Conservation (phyloP, 129 eudicot genomes). For the Pulicaria dysenterica region DNA sequence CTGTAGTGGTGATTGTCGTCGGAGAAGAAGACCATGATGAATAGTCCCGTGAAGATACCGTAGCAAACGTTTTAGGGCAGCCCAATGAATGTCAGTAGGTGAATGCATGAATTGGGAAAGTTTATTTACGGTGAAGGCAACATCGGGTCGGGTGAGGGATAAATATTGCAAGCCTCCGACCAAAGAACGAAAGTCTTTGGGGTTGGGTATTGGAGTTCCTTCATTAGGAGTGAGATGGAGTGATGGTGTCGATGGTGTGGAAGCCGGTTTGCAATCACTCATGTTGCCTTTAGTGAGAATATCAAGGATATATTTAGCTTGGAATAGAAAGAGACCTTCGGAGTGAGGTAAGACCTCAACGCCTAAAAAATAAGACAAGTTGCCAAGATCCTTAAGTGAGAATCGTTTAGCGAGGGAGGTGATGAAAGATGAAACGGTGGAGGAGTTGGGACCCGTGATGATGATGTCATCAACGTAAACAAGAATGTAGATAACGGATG, state of each 20-base stretch:
- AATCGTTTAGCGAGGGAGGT: neutral
- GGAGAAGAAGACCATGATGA: no score
- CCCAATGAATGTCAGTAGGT: neutral
- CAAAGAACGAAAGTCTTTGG: neutral
- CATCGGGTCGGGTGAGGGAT: neutral
- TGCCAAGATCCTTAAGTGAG: neutral
- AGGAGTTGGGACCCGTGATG: neutral
- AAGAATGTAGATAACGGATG: no score
- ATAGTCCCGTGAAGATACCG: neutral
- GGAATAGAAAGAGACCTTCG: neutral
- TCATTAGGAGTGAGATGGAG: neutral
- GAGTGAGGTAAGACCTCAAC: neutral
- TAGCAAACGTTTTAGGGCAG: neutral
- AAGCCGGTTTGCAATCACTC: neutral
- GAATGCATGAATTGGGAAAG: neutral
- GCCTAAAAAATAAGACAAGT: neutral
- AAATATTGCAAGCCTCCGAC: neutral
- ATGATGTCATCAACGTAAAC: neutral
- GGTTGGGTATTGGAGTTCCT: no score
- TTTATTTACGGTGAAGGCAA: neutral
- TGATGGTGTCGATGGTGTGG: neutral
- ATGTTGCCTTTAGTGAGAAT: neutral
- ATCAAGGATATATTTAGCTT: neutral
- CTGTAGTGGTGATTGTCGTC: no score
- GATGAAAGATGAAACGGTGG: neutral